Conservation (phyloP, 2,329 filamentous ascomycete species). For the Conoideocrella luteorostrata region DNA sequence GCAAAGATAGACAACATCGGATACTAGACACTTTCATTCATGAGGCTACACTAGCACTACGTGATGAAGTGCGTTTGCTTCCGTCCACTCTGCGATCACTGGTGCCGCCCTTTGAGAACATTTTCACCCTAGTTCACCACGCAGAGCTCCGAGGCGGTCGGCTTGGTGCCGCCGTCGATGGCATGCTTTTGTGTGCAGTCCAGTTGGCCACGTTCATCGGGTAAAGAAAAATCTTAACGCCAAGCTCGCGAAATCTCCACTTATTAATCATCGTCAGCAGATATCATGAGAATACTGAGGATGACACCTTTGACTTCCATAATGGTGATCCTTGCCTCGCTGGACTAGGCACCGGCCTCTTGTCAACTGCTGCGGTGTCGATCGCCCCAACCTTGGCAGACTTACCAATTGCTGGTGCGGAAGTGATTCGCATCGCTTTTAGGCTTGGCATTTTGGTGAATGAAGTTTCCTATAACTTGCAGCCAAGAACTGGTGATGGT, state of each 20-base stretch:
- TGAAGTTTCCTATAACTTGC: constrained; percentile 34
- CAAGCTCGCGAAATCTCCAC: too few species aligned
- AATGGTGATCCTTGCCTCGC: constrained; percentile 27
- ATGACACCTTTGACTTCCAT: too few species aligned
- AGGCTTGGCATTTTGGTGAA: constrained; percentile 37
- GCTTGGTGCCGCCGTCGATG: constrained; percentile 37
- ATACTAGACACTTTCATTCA: constrained; percentile 2
- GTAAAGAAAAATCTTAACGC: constrained; percentile 24
- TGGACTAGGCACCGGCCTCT: constrained; percentile 38
- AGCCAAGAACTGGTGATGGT: constrained; percentile 27
- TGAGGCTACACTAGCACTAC: neutral
- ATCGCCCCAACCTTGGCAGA: constrained; percentile 32
- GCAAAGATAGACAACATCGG: constrained; percentile 1
- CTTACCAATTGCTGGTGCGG: constrained; percentile 32
- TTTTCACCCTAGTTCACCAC: constrained; percentile 26
- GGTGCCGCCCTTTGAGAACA: constrained; percentile 30
- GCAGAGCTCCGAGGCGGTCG: constrained; percentile 30
- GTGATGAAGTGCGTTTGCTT: neutral
- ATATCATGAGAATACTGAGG: too few species aligned
- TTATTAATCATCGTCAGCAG: too few species aligned
- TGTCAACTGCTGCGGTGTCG: constrained; percentile 35
- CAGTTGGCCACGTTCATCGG: constrained; percentile 37
- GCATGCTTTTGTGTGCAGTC: constrained; percentile 32
- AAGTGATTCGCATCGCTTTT: constrained; percentile 37
- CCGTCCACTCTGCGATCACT: constrained; percentile 15